Conservation (phyloP, 164 flowering plant species). For the Protea cynaroides region DNA sequence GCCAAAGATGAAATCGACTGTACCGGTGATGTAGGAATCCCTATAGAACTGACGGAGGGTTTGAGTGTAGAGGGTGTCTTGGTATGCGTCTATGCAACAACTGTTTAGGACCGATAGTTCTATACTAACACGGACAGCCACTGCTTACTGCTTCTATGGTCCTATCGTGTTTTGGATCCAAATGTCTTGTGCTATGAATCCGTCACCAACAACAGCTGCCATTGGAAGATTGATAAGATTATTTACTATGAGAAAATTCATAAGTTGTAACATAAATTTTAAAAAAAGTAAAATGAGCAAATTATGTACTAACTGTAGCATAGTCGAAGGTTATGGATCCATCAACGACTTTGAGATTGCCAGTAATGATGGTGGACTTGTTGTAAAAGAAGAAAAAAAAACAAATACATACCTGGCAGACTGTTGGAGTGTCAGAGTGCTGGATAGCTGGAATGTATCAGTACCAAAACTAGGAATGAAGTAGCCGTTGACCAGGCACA, state of each 20-base stretch:
- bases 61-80: conserved; percentile 31
- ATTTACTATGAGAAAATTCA: no score
- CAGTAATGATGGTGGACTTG: conserved; percentile 28
- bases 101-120: conserved; percentile 28
- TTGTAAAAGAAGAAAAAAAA: no score
- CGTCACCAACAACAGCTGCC: conserved; percentile 28
- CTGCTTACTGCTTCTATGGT: conserved; percentile 29
- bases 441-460: no score
- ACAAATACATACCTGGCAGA: no score
- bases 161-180: conserved; percentile 35
- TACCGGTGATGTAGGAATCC: conserved; percentile 22
- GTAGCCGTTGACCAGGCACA: no score
- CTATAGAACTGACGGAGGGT: conserved; percentile 27
- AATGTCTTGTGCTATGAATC: conserved; percentile 29
- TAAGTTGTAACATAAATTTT: no score
- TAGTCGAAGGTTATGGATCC: conserved; percentile 34
- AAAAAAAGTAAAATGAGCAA: no score
- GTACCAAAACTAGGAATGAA: no score
- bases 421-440: no score
- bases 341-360: conserved; percentile 25
- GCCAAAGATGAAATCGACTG: conserved; percentile 33
- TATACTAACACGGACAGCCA: conserved; percentile 30
- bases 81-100: conserved; percentile 27
- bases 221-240: no score
- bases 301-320: conserved; percentile 32